Evolutionary conservation across 2,329 filamentous ascomycete genomes (phyloP).

Genomic region (Diatrype stigma): DNA sequence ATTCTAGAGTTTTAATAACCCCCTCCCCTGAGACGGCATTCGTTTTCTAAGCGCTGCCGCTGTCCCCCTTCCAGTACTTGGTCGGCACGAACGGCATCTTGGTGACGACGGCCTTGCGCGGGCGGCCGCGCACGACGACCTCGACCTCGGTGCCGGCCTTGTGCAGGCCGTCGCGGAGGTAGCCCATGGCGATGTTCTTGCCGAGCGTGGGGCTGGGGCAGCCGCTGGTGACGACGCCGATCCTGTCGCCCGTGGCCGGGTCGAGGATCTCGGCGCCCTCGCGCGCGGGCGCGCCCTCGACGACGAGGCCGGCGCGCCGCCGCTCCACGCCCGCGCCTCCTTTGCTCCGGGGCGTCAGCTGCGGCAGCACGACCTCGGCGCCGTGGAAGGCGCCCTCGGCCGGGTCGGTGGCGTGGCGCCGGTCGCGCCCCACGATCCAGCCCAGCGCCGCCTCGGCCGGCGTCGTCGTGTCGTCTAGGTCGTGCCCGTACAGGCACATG

Average conservation of each 20-base stretch:
- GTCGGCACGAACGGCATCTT: slow-evolving; percentile 87
- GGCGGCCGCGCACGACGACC: slow-evolving; percentile 72
- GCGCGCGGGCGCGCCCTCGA: slow-evolving; percentile 83
- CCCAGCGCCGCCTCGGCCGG: slow-evolving; percentile 53
- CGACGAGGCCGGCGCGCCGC: slow-evolving; percentile 73
- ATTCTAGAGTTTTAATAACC: too few relatives aligned
- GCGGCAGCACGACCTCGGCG: slow-evolving; percentile 68
- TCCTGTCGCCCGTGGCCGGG: slow-evolving; percentile 52
- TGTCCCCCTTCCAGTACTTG: slow-evolving; percentile 64
- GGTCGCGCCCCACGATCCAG: slow-evolving; percentile 83
- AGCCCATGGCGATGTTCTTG: slow-evolving; percentile 95
- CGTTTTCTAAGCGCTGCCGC: slow-evolving; percentile 9
- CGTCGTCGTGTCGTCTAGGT: slow-evolving; percentile 74
- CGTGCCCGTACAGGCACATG: slow-evolving; percentile 99
- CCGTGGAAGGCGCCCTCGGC: slow-evolving; percentile 75
- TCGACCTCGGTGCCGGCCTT: slow-evolving; percentile 80
- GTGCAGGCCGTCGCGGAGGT: slow-evolving; percentile 75
- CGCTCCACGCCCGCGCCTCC: slow-evolving; percentile 66
- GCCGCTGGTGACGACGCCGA: slow-evolving; percentile 84
- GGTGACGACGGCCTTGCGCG: slow-evolving; percentile 68
- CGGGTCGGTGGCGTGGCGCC: slow-evolving; percentile 42
- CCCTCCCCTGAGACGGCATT: neutral
- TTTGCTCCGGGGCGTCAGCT: slow-evolving; percentile 70
- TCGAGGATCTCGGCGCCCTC: slow-evolving; percentile 80
- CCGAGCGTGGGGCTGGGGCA: slow-evolving; percentile 82